Percentiles rank a stretch among this genome's conserved stretches.
Conservation (phyloP, 768 basidiomycete genomes). For the Leccinum variicolor region DNA sequence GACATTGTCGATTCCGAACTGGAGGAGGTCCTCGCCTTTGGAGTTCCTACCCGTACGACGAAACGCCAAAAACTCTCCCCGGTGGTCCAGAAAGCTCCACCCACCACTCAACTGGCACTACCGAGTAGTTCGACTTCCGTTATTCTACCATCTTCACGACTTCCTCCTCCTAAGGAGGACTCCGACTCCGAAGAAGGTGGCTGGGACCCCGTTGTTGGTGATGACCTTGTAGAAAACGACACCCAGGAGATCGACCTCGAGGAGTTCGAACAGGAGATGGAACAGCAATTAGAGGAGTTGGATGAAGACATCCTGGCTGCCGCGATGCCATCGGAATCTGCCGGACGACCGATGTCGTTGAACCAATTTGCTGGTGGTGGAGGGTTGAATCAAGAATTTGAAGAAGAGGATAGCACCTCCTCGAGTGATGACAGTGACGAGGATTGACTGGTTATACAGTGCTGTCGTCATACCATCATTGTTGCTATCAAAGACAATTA, state of each 20-base stretch:
- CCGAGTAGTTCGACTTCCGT: conserved; percentile 33
- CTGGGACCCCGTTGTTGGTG: conserved; percentile 47
- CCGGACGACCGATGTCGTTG: conserved; percentile 45
- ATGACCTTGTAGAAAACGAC: conserved; percentile 25
- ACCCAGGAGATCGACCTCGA: conserved; percentile 35
- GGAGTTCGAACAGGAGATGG: conserved; percentile 35
- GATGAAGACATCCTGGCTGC: conserved; percentile 53
- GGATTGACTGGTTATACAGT: conserved; percentile 30
- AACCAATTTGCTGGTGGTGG: conserved; percentile 47
- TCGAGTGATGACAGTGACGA: conserved; percentile 57
- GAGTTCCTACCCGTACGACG: conserved; percentile 20
- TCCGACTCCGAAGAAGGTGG: conserved; percentile 48
- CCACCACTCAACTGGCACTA: conserved; percentile 34
- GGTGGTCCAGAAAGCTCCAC: conserved; percentile 16
- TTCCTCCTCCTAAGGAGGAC: conserved; percentile 26
- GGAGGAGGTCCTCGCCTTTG: conserved; percentile 50
- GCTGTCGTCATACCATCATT: conserved; percentile 1
- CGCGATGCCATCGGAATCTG: conserved; percentile 36
- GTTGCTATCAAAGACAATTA: not conserved
- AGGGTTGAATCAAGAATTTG: conserved; percentile 24
- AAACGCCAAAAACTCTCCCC: conserved; percentile 31
- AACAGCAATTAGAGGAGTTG: conserved; percentile 34
- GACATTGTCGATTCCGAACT: conserved; percentile 29
- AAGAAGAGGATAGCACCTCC: conserved; percentile 48
- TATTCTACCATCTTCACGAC: conserved; percentile 30